These are phyloP conservation scores for Yamadazyma friedrichii DNA, from an alignment of 1,139 yeast genomes.

Conservation along the genomic window DNA sequence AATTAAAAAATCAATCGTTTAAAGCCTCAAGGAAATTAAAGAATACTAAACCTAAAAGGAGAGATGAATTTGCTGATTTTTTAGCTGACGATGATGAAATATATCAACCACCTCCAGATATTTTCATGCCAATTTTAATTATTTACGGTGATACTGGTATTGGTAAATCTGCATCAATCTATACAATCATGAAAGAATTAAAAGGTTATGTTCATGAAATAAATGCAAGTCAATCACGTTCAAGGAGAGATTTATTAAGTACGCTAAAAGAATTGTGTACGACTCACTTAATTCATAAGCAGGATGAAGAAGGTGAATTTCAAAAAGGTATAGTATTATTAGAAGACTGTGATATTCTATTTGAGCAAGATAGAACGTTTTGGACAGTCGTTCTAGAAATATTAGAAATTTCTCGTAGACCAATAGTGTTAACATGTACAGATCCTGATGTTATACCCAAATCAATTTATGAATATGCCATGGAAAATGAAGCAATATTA, in stretches of 20 bases:
- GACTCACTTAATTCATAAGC: constrained; percentile 71
- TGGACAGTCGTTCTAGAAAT: constrained; percentile 75
- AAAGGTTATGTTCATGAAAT: constrained; percentile 80
- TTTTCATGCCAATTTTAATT: constrained; percentile 62
- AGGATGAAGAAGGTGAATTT: constrained; percentile 32
- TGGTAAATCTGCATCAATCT: constrained; percentile 77
- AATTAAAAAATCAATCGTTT: constrained; percentile 31
- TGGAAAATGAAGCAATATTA: constrained; percentile 38
- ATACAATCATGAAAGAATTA: constrained; percentile 63
- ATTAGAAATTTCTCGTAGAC: constrained; percentile 67
- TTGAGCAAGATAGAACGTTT: constrained; percentile 75
- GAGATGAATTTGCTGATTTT: constrained; percentile 21
- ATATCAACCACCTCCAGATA: constrained; percentile 29
- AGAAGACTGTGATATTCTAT: constrained; percentile 84
- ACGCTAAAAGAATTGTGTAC: constrained; percentile 79
- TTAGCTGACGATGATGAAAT: constrained; percentile 29
- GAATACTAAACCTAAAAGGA: constrained; percentile 19
- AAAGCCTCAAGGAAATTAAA: constrained; percentile 31
- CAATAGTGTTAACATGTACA: constrained; percentile 74
- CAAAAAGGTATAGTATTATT: constrained; percentile 71
- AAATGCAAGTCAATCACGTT: constrained; percentile 69
- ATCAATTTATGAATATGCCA: constrained; percentile 46
- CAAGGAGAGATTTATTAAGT: constrained; percentile 66
- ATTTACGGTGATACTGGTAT: constrained; percentile 71
- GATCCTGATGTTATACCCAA: constrained; percentile 56